A percentile compares a stretch with the other conserved stretches of the same genome.
These are phyloP conservation scores for Nannizziopsis barbatae DNA, from an alignment of 2,329 filamentous ascomycete species.

Conservation along the genomic window DNA sequence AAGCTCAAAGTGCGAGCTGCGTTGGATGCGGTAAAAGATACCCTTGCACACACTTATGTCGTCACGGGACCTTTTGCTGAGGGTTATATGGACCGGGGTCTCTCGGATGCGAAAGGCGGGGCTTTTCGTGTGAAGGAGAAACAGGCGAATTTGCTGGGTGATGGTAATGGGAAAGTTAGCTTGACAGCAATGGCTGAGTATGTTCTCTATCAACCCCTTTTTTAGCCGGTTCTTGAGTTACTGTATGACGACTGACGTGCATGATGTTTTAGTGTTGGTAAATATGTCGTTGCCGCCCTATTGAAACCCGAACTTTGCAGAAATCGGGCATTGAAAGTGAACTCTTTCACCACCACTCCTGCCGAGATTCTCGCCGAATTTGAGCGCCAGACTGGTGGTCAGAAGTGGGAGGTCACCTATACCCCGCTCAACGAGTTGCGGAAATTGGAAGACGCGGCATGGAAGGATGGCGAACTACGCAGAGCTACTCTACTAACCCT, in stretches of 20 bases:
- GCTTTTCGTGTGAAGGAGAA: constrained; percentile 49
- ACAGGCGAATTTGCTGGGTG: constrained; percentile 51
- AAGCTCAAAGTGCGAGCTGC: constrained; percentile 58
- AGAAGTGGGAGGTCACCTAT: constrained; percentile 43
- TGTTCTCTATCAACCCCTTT: constrained; percentile 23
- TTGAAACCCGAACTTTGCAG: constrained; percentile 44
- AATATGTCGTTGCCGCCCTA: constrained; percentile 52
- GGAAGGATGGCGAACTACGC: constrained; percentile 41
- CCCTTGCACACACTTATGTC: constrained; percentile 53
- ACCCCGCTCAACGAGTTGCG: constrained; percentile 46
- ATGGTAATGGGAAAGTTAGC: constrained; percentile 51
- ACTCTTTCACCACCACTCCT: constrained; percentile 59
- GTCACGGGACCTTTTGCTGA: constrained; percentile 61
- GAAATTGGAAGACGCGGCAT: constrained; percentile 48
- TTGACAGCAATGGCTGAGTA: constrained; percentile 64
- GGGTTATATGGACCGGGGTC: constrained; percentile 44
- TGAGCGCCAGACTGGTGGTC: constrained; percentile 51
- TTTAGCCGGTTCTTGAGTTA: neutral
- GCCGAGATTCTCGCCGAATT: constrained; percentile 55
- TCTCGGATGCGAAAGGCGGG: constrained; percentile 37
- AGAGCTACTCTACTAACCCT: constrained; percentile 49
- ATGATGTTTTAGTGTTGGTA: constrained; percentile 46
- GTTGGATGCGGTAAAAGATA: constrained; percentile 40
- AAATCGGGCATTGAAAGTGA: constrained; percentile 52
- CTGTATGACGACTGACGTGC: neutral